Conservation (phyloP, 106 monocot genomes). For the Dioscorea zingiberensis region DNA sequence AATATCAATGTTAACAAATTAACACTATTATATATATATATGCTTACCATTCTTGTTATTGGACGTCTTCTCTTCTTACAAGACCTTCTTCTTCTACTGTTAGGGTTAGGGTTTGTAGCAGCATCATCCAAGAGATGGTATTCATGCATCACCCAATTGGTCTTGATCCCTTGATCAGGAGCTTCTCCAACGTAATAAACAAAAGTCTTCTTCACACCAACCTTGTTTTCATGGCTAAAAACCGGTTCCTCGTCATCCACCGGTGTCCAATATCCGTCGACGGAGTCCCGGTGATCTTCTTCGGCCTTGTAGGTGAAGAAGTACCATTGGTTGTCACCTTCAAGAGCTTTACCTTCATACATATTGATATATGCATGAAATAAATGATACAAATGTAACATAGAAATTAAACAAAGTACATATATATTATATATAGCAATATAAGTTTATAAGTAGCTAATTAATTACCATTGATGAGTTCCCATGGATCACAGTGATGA, state of each 20-base stretch:
- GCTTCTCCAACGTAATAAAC: conserved; percentile 41
- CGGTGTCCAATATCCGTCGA: conserved; percentile 56
- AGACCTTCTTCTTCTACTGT: conserved; percentile 12
- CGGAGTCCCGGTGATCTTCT: conserved; percentile 21
- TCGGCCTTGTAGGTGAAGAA: conserved; percentile 39
- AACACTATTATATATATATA: no score
- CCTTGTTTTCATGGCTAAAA: conserved; percentile 11
- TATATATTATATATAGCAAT: no score
- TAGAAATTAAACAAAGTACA: no score
- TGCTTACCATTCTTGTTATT: not conserved
- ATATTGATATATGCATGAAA: not conserved
- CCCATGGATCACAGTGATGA: conserved; percentile 63
- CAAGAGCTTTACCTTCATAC: conserved; percentile 73
- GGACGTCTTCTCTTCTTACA: conserved; percentile 25
- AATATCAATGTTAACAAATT: no score
- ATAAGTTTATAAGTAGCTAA: no score
- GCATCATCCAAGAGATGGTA: conserved; percentile 46
- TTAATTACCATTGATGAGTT: conserved; percentile 43
- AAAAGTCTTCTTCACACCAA: conserved; percentile 65
- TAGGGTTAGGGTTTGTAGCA: not conserved
- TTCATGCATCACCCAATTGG: conserved; percentile 89
- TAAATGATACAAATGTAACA: no score
- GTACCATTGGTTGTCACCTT: conserved; percentile 67
- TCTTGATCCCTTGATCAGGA: conserved; percentile 40
- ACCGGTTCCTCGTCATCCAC: conserved; percentile 34